Evolutionary conservation across 2,329 filamentous ascomycete genomes (phyloP).

Genomic region (Fusarium xylarioides): DNA sequence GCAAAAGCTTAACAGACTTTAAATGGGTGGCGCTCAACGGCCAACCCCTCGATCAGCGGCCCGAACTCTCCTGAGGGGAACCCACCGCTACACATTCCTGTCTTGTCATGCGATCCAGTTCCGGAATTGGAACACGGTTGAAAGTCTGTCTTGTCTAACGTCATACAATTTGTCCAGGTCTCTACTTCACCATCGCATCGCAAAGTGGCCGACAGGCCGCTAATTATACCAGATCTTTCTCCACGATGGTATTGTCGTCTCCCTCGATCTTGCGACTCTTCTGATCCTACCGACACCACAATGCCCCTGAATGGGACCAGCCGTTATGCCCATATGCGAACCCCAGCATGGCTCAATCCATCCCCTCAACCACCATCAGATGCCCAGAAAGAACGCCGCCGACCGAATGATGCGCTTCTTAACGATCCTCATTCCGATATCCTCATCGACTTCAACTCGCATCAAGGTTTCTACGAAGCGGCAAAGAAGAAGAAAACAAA

Average conservation of each 20-base stretch:
- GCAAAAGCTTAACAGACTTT: conserved; percentile 29
- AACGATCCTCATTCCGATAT: conserved; percentile 55
- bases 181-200: conserved; percentile 24
- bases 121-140: conserved; percentile 27
- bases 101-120: conserved; percentile 13
- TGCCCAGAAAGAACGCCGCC: conserved; percentile 35
- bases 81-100: conserved; percentile 37
- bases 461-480: conserved; percentile 63
- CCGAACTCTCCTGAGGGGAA: conserved; percentile 37
- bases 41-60: conserved; percentile 36
- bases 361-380: conserved; percentile 34
- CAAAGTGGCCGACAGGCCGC: conserved; percentile 27
- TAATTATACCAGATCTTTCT: conserved; percentile 39
- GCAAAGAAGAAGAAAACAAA: conserved; percentile 63
- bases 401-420: conserved; percentile 51
- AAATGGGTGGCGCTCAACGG: conserved; percentile 39
- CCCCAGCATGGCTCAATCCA: conserved; percentile 31
- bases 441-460: conserved; percentile 66
- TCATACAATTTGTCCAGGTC: conserved; percentile 26
- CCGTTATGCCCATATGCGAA: conserved; percentile 43
- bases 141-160: conserved; percentile 39
- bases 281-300: conserved; percentile 30
- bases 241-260: conserved; percentile 50
- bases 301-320: conserved; percentile 48
- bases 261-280: conserved; percentile 36